A percentile compares a stretch with the other conserved stretches of the same genome.
These are phyloP conservation scores for Chaetomiaceae sp. DNA, from an alignment of 2,329 filamentous ascomycete genomes.

Conservation along the genomic window DNA sequence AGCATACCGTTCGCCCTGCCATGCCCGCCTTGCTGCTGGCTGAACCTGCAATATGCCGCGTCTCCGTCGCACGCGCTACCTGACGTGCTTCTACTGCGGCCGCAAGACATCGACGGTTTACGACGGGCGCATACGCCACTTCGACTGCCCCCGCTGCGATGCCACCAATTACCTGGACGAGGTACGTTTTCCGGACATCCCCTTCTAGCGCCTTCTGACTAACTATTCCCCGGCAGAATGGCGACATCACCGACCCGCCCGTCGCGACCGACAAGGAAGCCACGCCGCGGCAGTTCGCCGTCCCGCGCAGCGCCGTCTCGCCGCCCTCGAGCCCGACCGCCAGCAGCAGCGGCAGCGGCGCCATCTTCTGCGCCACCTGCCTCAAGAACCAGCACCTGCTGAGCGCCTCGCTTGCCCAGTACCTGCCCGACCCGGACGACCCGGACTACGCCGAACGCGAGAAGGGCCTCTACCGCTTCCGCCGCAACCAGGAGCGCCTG, in stretches of 20 bases:
- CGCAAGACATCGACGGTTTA: slow-evolving; percentile 55
- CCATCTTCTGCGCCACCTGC: slow-evolving; percentile 67
- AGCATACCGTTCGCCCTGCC: slow-evolving; percentile 5
- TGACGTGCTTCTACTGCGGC: slow-evolving; percentile 82
- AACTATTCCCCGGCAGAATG: slow-evolving; percentile 50
- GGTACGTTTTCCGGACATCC: slow-evolving; percentile 42
- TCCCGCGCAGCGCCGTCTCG: slow-evolving; percentile 33
- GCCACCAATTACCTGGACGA: slow-evolving; percentile 85
- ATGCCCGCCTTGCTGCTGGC: slow-evolving; percentile 13
- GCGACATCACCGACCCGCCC: slow-evolving; percentile 84
- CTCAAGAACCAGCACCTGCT: slow-evolving; percentile 84
- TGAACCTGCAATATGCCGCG: slow-evolving; percentile 35
- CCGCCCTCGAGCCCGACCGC: slow-evolving; percentile 30
- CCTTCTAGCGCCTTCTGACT: neutral
- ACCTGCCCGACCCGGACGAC: slow-evolving; percentile 61
- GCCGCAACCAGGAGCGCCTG: slow-evolving; percentile 65
- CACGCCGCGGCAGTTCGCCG: slow-evolving; percentile 42
- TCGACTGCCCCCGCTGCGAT: slow-evolving; percentile 72
- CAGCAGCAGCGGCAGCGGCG: slow-evolving; percentile 25
- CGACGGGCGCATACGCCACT: slow-evolving; percentile 55
- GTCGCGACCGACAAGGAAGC: slow-evolving; percentile 46
- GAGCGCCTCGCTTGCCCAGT: slow-evolving; percentile 69
- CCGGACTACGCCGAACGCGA: slow-evolving; percentile 65
- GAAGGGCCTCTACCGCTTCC: slow-evolving; percentile 62
- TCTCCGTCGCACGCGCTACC: slow-evolving; percentile 36